These are phyloP conservation scores for Paramecium octaurelia DNA, from an alignment of 73 alveolate species.

Conservation along the genomic window DNA sequence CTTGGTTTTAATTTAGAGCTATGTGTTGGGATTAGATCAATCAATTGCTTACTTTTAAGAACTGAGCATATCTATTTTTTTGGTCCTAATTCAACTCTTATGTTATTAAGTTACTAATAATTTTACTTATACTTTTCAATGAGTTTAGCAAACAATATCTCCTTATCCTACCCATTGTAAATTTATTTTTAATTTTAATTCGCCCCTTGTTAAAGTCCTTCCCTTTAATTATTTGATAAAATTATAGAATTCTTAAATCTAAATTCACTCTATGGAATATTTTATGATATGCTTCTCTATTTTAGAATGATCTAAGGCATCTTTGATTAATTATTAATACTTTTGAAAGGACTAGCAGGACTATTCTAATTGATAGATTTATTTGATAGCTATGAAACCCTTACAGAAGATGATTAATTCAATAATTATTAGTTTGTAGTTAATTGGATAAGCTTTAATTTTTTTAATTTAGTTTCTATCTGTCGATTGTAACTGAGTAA, in stretches of 20 bases:
- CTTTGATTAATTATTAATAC: neutral
- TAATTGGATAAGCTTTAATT: neutral
- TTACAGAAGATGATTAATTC: neutral
- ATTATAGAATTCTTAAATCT: neutral
- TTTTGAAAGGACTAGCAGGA: neutral
- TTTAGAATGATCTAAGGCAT: neutral
- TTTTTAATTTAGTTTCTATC: neutral
- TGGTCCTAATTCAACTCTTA: neutral
- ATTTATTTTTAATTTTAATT: neutral
- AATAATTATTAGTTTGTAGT: neutral
- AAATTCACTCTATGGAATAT: neutral
- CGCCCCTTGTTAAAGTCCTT: neutral
- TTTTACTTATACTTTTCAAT: neutral
- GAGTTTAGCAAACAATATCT: neutral
- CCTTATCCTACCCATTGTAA: neutral
- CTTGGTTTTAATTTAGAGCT: slow-evolving; percentile 6
- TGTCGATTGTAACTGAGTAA: neutral
- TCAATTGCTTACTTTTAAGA: neutral
- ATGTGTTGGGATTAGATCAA: neutral
- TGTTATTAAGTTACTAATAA: neutral
- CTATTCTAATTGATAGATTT: neutral
- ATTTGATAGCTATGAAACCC: neutral
- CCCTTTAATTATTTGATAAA: neutral
- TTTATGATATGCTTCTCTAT: neutral
- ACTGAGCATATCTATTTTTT: neutral